These are phyloP conservation scores for Aspergillus sp. DNA, from an alignment of 2,329 filamentous ascomycete genomes.

Conservation along the genomic window DNA sequence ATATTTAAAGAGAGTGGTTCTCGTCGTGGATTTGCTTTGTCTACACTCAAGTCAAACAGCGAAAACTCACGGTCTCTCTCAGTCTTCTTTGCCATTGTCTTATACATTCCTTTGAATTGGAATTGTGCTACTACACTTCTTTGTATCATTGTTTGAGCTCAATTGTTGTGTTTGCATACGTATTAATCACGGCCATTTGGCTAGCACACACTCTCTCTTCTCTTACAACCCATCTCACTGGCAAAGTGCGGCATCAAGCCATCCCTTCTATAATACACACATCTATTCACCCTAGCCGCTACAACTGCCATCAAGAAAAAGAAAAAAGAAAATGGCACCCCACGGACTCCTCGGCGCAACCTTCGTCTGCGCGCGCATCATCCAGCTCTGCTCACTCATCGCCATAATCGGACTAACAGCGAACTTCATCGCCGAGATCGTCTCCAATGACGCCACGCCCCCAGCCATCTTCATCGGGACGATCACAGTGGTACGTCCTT, in stretches of 20 bases:
- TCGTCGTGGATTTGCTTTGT: constrained; percentile 1
- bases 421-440: constrained; percentile 79
- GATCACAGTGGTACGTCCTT: constrained; percentile 70
- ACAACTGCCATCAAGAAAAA: not conserved
- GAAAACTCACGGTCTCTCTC: not conserved
- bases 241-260: not conserved
- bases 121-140: not conserved
- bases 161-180: not conserved
- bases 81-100: not conserved
- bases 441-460: constrained; percentile 63
- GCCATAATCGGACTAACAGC: constrained; percentile 76
- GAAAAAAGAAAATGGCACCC: constrained; percentile 22
- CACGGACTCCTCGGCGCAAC: constrained; percentile 75
- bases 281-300: not conserved
- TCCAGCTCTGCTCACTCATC: constrained; percentile 72
- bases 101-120: not conserved
- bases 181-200: not conserved
- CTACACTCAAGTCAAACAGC: not conserved
- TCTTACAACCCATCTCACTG: not conserved
- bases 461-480: constrained; percentile 76
- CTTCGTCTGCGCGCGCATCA: constrained; percentile 71
- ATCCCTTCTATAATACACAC: constrained; percentile 1
- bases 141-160: constrained; percentile 1
- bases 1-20: not conserved
- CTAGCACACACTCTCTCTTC: not conserved